A percentile compares a stretch with the other conserved stretches of the same genome.
Evolutionary conservation across 2,329 filamentous ascomycete genomes (phyloP).

Genomic region (Pseudogymnoascus sp.): DNA sequence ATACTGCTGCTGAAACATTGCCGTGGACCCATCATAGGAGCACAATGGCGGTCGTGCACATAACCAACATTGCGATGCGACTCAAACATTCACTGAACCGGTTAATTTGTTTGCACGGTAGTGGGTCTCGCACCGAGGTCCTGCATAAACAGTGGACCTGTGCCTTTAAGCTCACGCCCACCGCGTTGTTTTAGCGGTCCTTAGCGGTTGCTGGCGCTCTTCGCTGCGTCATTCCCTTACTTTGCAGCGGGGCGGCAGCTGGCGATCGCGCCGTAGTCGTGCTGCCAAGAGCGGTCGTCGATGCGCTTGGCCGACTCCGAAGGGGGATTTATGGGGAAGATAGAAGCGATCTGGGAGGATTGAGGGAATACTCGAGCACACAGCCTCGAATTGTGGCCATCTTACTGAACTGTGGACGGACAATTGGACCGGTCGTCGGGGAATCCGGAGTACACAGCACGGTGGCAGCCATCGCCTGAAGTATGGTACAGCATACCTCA

Average conservation of each 20-base stretch:
- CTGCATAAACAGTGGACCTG: conserved; percentile 1
- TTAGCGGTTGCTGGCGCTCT: not conserved
- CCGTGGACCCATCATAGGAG: not conserved
- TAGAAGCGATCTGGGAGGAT: not conserved
- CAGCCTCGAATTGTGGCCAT: conserved; percentile 5
- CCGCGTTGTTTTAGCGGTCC: not conserved
- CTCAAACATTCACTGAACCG: not conserved
- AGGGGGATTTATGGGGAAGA: not conserved
- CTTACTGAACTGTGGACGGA: not conserved
- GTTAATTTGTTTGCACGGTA: not conserved
- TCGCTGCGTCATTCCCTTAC: not conserved
- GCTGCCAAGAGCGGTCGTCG: not conserved
- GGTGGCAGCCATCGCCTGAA: not conserved
- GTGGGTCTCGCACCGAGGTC: not conserved
- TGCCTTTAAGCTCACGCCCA: not conserved
- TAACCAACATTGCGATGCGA: conserved; percentile 4
- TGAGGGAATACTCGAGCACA: not conserved
- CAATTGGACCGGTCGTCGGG: not conserved
- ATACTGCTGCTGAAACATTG: not conserved
- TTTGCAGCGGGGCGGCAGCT: not conserved
- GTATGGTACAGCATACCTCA: not conserved
- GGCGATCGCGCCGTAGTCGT: not conserved
- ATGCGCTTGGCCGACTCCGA: not conserved
- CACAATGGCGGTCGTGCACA: not conserved
- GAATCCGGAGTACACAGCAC: not conserved